Percentiles rank a stretch among this genome's conserved stretches.
phyloP scores from a whole-genome alignment of 169 alveolate species.

The Neospora caninum region DNA sequence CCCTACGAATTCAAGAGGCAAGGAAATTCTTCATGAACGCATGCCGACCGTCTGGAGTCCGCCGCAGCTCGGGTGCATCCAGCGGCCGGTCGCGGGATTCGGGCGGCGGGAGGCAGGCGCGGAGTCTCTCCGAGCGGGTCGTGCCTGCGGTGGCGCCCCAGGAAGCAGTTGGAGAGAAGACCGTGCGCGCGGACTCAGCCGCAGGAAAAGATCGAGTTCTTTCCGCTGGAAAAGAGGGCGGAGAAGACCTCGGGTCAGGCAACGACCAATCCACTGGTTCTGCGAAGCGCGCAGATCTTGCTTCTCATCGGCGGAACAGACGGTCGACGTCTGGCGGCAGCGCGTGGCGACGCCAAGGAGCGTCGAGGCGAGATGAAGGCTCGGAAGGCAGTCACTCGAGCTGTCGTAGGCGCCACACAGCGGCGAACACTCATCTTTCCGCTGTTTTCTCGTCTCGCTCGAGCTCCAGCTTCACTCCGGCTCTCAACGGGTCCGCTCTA shows the following conservation, averaged over 20 bases:
- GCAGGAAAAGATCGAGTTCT: too few relatives aligned
- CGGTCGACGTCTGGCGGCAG: too few relatives aligned
- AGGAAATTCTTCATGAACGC: constrained; percentile 31
- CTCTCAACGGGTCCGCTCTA: background rate
- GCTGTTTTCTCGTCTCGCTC: background rate
- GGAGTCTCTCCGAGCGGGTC: background rate
- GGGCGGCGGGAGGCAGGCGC: background rate
- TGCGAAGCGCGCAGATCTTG: too few relatives aligned
- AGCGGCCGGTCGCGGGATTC: too few relatives aligned
- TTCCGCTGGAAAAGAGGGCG: too few relatives aligned
- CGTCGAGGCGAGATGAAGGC: background rate
- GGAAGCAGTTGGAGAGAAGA: background rate
- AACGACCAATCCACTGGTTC: too few relatives aligned
- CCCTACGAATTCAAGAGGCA: constrained; percentile 27
- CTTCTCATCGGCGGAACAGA: too few relatives aligned
- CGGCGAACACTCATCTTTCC: background rate
- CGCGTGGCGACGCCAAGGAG: too few relatives aligned
- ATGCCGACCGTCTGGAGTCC: constrained; percentile 11
- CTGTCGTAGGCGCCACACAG: background rate
- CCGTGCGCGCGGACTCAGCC: too few relatives aligned
- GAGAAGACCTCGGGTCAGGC: too few relatives aligned
- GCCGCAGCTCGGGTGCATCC: background rate
- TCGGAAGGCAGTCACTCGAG: background rate
- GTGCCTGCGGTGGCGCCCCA: background rate
- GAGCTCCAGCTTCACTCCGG: background rate